Evolutionary conservation across 305 asterid genomes (phyloP), one percentile per base, ranked within the genome.

Genomic region (Fraxinus paxiana): DNA sequence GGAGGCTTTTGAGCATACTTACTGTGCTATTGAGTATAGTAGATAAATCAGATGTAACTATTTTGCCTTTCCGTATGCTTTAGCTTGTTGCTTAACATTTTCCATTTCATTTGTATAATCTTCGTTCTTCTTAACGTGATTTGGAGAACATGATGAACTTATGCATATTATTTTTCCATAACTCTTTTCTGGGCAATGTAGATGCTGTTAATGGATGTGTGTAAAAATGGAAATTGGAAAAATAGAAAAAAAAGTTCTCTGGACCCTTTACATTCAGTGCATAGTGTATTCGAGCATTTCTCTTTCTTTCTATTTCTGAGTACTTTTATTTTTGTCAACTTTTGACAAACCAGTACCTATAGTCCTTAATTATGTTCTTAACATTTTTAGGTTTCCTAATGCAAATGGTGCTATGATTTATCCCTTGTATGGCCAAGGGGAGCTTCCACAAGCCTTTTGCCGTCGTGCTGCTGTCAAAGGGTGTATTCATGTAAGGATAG

Each of bases 381-480:
- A 74, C 79, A 71, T 63, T 51, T 82, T 24, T 82, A 96, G 99
- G 92, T 96, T 96, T 87, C 83, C 94, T 78, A 88, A 91, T 87
- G 97, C 97, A 80, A 89, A 88, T 80, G 97, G 99, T 81, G 98
- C 98, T 77, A 86, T 94, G 92, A 90, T 96, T 81, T 96, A 94
- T 85, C 98, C 99, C 77, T 88, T 94, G 48, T 92, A 94, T 48
- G 99, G 98, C 75, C 99, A 92, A 84, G 98, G 98, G 82, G 98
- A 92, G 86, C 92, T 96, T 82, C 91, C 97, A 59, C 98, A 92
- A 86, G 93, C 98, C 34, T 96, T 96, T 86, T 96, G 98, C 86
- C 97, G 99, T n/a, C 95, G 98, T 83, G 97, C 98, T 89, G 98
- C 98, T 75, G 98, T 94, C 80, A 96, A 96, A 88, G 97, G 98